Conservation (phyloP, 169 alveolate species). For the Cryptosporidium canis region DNA sequence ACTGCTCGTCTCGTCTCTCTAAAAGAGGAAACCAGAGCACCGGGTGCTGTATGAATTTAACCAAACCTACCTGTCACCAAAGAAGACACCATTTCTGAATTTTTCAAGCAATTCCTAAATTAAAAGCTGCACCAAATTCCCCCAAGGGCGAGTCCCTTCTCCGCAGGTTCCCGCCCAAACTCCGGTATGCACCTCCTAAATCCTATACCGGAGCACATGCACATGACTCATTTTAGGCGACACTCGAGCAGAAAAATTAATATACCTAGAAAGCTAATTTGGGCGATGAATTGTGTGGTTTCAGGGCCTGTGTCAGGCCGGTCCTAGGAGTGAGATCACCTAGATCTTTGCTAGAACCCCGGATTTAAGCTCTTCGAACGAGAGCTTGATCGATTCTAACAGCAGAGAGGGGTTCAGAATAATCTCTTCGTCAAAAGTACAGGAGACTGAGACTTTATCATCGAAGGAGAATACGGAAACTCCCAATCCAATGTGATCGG, state of each 20-base stretch:
- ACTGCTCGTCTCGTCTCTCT: not conserved
- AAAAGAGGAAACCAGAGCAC: not conserved
- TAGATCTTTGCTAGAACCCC: slow-evolving; percentile 21
- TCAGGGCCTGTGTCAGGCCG: too few species aligned
- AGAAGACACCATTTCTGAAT: slow-evolving; percentile 25
- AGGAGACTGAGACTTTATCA: slow-evolving; percentile 46
- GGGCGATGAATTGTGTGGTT: not conserved
- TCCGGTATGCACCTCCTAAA: not conserved
- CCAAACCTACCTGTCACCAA: slow-evolving; percentile 63
- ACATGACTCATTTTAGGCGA: not conserved
- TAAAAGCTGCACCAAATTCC: too few species aligned
- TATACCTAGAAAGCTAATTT: not conserved
- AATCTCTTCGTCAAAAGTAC: slow-evolving; percentile 39
- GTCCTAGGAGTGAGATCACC: too few species aligned
- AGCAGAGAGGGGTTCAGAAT: slow-evolving; percentile 31
- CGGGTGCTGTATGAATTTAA: not conserved
- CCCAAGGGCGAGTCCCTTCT: not conserved
- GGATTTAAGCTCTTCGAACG: slow-evolving; percentile 51
- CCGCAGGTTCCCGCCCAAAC: slow-evolving; percentile 8
- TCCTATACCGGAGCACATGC: not conserved
- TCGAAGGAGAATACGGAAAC: slow-evolving; percentile 45
- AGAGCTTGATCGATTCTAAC: not conserved
- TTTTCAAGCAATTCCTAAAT: not conserved
- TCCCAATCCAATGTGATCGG: slow-evolving; percentile 62
- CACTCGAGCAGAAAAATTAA: not conserved